Base-by-base conservation (phyloP, 2,329 filamentous ascomycete species). In the Domatiomyces globalis region DNA sequence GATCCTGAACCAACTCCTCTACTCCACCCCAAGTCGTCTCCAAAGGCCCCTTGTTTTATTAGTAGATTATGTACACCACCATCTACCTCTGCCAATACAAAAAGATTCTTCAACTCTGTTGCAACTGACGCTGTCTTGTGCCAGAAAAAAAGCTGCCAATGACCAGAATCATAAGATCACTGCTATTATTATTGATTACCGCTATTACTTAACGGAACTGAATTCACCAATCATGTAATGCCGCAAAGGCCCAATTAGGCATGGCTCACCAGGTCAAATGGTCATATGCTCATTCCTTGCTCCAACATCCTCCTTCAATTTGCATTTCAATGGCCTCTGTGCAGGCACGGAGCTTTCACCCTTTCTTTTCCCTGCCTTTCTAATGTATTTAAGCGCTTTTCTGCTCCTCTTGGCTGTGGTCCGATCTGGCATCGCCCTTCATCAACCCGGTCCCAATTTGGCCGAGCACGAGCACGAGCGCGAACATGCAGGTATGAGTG, bases 401-500 rank as follows among this genome's bases (percentile, higher is more conserved):
- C 12, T 54, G 20, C 42, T 33, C 20, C 33, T 52, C n/a, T 33
- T 44, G 15, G 17, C 45, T 45, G 19, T 50, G 12, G n/a, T 46
- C 36, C 17, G 52, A 33, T 5, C 36, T 44, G 25, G 43, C 10
- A 46, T 42, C 25, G 29, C 50, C 22, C 43, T 45, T 19, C 33
- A 51, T 43, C 29, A 43, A 44, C 39, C 19, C 36, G 44, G n/a
- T 2, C 20, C 44, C 27, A 29, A 18, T 22, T 36, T 22, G 22
- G 42, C 29, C 17, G 20, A 9, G 9, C 48, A 49, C 27, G 33
- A 39, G 33, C 20, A 22, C 46, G 50, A 48, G 54, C n/a, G n/a
- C n/a, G 46, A 49, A 39, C 33, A 55, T 29, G 48, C 54, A 55
- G 51, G 53, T 55, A 55, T 48, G 17, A 33, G 29, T 17, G 12